Conservation (phyloP, 2,329 filamentous ascomycete genomes). For the Rutstroemia sp. region DNA sequence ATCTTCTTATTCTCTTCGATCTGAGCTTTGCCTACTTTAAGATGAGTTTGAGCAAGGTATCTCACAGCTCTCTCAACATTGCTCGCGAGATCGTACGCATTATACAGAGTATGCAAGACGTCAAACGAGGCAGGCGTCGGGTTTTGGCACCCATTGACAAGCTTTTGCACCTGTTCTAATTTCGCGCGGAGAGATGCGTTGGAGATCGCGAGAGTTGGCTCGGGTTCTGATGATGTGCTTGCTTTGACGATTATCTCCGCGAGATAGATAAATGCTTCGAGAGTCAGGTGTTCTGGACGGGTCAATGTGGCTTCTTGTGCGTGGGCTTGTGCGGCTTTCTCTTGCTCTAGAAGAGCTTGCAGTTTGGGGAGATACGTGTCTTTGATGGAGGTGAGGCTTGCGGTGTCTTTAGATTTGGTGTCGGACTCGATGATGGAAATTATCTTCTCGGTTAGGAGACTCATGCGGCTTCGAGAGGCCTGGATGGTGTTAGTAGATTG, state of each 20-base stretch:
- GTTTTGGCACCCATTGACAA: background rate
- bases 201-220: conserved; percentile 13
- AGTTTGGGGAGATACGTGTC: background rate
- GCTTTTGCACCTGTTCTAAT: conserved; percentile 11
- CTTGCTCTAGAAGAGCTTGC: conserved; percentile 2
- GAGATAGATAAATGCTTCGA: conserved; percentile 17
- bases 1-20: conserved; percentile 11
- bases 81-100: conserved; percentile 21
- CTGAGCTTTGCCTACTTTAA: conserved; percentile 15
- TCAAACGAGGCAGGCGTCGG: background rate
- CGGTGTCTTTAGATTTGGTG: background rate
- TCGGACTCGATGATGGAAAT: conserved; percentile 14
- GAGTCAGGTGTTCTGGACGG: conserved; percentile 14
- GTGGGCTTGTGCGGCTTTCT: background rate
- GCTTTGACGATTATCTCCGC: conserved; percentile 17
- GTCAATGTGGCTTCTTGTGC: conserved; percentile 12
- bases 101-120: conserved; percentile 25
- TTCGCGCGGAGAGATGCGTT: conserved; percentile 13
- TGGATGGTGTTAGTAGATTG: conserved; percentile 13
- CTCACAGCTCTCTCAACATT: conserved; percentile 15
- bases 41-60: conserved; percentile 16
- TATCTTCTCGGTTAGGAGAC: conserved; percentile 19
- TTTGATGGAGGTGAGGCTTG: background rate
- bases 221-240: conserved; percentile 5
- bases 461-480: conserved; percentile 17